Evolutionary conservation across 441 rosid genomes (phyloP).

Genomic region (Gossypium gossypioides): DNA sequence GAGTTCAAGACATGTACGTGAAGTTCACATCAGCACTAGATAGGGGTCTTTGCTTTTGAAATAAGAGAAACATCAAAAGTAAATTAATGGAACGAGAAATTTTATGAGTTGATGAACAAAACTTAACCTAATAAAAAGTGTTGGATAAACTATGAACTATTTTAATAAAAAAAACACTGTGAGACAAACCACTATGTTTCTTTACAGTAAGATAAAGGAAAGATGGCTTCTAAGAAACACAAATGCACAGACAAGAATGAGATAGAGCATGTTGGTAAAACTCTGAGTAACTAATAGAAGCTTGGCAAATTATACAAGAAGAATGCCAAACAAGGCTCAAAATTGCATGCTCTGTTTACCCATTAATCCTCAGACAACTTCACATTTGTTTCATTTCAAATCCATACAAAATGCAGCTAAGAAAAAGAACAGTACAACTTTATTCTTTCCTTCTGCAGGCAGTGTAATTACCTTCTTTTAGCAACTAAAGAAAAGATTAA

Average conservation of each 20-base stretch:
- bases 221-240: neutral
- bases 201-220: neutral
- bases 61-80: neutral
- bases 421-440: neutral
- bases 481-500: neutral
- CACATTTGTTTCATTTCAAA: neutral
- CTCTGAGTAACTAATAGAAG: neutral
- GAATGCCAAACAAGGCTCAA: neutral
- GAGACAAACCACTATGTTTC: neutral
- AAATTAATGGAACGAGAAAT: neutral
- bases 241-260: neutral
- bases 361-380: neutral
- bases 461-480: neutral
- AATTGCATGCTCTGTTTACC: neutral
- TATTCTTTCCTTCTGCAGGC: neutral
- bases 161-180: too few species aligned
- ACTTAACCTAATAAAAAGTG: neutral
- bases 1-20: neutral
- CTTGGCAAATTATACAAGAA: neutral
- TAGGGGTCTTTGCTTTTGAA: neutral
- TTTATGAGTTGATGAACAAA: neutral
- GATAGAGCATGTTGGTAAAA: neutral
- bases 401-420: conserved; percentile 1
- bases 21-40: neutral
- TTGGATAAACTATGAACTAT: neutral